Evolutionary conservation across 2,329 filamentous ascomycete species (phyloP).

Genomic region (Neonectria ditissima): DNA sequence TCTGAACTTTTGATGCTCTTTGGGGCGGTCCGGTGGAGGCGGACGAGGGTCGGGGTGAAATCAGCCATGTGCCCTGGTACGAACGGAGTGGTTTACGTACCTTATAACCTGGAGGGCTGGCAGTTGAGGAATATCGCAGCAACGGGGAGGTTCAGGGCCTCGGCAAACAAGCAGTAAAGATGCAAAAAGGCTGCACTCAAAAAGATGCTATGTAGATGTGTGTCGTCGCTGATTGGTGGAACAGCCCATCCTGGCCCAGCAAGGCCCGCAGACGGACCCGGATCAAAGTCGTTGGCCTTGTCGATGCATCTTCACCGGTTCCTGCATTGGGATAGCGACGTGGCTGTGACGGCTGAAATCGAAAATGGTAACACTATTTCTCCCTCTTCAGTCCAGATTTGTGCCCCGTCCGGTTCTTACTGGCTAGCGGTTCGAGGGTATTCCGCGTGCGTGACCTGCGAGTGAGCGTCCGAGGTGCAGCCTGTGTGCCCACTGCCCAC

Average conservation of each 20-base stretch:
- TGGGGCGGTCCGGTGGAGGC: background rate
- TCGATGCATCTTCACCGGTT: conserved; percentile 48
- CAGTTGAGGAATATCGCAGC: conserved; percentile 19
- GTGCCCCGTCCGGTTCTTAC: conserved; percentile 2
- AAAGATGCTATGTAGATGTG: conserved; percentile 5
- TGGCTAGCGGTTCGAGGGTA: conserved; percentile 17
- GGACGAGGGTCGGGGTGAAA: background rate
- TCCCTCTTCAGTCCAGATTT: background rate
- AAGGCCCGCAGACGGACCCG: conserved; percentile 35
- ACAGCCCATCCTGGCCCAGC: conserved; percentile 29
- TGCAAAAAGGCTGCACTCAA: too few relatives aligned
- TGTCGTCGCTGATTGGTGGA: conserved; percentile 36
- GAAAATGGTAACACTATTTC: conserved; percentile 14
- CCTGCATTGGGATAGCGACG: conserved; percentile 48
- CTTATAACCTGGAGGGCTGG: background rate
- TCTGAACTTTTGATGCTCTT: conserved; percentile 16
- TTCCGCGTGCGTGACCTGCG: conserved; percentile 22
- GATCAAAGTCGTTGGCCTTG: conserved; percentile 41
- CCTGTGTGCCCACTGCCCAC: background rate
- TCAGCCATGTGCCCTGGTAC: background rate
- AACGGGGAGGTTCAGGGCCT: conserved; percentile 24
- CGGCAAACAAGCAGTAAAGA: background rate
- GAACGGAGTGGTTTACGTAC: background rate
- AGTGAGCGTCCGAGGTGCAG: conserved; percentile 17
- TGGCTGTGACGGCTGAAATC: conserved; percentile 36